A percentile compares a stretch with the other conserved stretches of the same genome.
Conservation (phyloP, 2,329 filamentous ascomycete genomes). For the Sclerotinia nivalis region DNA sequence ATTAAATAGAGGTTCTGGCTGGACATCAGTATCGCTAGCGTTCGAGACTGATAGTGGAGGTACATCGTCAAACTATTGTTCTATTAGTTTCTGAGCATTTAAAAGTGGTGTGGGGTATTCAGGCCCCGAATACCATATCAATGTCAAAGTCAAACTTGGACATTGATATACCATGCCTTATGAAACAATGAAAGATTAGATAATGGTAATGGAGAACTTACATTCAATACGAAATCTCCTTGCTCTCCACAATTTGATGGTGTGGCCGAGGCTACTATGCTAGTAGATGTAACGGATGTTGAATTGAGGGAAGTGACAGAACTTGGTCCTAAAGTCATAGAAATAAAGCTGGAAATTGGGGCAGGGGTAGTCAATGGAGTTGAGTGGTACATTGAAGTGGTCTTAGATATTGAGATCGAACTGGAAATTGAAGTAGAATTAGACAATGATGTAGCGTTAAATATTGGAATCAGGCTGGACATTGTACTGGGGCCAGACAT, state of each 20-base stretch:
- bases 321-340: not conserved
- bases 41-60: slow-evolving; percentile 35
- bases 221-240: slow-evolving; percentile 37
- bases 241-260: slow-evolving; percentile 34
- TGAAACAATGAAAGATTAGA: not conserved
- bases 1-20: slow-evolving; percentile 38
- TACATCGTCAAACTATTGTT: slow-evolving; percentile 39
- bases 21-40: slow-evolving; percentile 26
- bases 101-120: too few relatives aligned
- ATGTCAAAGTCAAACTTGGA: not conserved
- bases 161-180: not conserved
- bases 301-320: slow-evolving; percentile 16
- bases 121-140: not conserved
- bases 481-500: not conserved
- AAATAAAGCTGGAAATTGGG: not conserved
- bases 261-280: slow-evolving; percentile 17
- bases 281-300: slow-evolving; percentile 24
- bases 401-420: not conserved
- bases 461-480: not conserved
- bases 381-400: not conserved
- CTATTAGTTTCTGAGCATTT: not conserved
- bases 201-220: slow-evolving; percentile 25
- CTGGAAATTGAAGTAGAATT: not conserved
- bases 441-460: not conserved
- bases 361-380: not conserved